These are phyloP conservation scores for Juglanconis sp. DNA, from an alignment of 2,329 filamentous ascomycete species.

Conservation along the genomic window DNA sequence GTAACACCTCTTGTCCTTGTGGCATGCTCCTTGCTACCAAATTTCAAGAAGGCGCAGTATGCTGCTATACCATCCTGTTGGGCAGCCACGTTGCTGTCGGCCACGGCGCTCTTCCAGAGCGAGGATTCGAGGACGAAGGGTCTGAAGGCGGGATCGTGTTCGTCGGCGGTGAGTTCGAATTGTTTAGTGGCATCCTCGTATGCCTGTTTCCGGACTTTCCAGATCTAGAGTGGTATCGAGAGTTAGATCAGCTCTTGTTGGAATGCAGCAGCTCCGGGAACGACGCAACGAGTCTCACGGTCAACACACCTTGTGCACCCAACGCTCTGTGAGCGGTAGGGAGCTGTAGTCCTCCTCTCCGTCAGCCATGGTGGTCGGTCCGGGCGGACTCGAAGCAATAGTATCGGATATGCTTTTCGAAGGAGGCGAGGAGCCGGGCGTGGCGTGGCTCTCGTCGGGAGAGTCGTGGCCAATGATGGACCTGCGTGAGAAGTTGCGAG, in stretches of 20 bases:
- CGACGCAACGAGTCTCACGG: neutral
- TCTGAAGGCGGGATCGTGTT: constrained; percentile 79
- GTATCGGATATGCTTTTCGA: neutral
- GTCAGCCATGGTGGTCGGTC: constrained; percentile 63
- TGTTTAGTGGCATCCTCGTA: constrained; percentile 90
- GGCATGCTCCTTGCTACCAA: constrained; percentile 75
- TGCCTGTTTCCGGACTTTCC: constrained; percentile 94
- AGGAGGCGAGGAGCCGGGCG: neutral
- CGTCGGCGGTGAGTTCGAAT: constrained; percentile 81
- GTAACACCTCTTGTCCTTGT: constrained; percentile 73
- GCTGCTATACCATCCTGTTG: constrained; percentile 89
- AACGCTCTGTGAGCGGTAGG: constrained; percentile 74
- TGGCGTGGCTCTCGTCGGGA: neutral
- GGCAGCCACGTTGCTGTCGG: constrained; percentile 93
- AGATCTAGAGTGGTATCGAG: constrained; percentile 55
- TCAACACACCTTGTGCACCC: constrained; percentile 69
- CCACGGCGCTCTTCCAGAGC: constrained; percentile 88
- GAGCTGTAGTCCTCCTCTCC: constrained; percentile 79
- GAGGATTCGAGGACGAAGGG: constrained; percentile 82
- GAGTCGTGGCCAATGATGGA: neutral
- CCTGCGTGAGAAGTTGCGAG: constrained; percentile 5
- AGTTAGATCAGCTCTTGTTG: neutral
- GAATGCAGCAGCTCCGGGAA: neutral
- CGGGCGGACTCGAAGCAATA: neutral
- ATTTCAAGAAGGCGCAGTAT: constrained; percentile 89